Evolutionary conservation across 1,139 yeast genomes (phyloP).

Genomic region (Debaryomycetaceae sp.): DNA sequence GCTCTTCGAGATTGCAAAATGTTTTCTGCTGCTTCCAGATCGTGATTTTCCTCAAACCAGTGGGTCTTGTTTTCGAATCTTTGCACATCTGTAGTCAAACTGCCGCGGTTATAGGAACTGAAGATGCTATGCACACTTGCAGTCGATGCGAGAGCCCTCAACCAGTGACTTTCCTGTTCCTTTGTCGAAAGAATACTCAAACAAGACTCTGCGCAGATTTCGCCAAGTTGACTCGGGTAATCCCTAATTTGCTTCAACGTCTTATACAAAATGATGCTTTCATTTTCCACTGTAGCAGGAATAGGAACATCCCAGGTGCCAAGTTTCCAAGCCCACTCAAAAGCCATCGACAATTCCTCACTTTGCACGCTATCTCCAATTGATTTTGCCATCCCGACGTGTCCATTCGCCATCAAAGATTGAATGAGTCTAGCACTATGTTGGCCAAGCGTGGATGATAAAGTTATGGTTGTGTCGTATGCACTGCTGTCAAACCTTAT

Average conservation of each 20-base stretch:
- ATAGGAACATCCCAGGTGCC: slow-evolving; percentile 65
- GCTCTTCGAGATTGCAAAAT: slow-evolving; percentile 37
- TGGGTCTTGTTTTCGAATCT: slow-evolving; percentile 14
- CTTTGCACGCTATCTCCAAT: slow-evolving; percentile 15
- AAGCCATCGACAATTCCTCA: slow-evolving; percentile 11
- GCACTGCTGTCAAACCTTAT: slow-evolving; percentile 53
- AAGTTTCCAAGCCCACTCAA: slow-evolving; percentile 67
- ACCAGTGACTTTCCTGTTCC: slow-evolving; percentile 22
- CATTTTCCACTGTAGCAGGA: slow-evolving; percentile 24
- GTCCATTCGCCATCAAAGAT: slow-evolving; percentile 43
- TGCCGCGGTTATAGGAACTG: slow-evolving; percentile 1
- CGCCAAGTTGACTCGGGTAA: slow-evolving; percentile 15
- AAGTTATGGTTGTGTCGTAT: slow-evolving; percentile 42
- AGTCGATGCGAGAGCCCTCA: slow-evolving; percentile 34
- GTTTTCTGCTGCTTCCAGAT: slow-evolving; percentile 34
- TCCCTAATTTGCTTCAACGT: slow-evolving; percentile 41
- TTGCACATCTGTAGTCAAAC: slow-evolving; percentile 8
- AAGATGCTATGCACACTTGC: slow-evolving; percentile 20
- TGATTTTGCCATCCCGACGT: slow-evolving; percentile 45
- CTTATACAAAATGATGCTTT: slow-evolving; percentile 43
- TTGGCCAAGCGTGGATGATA: slow-evolving; percentile 12
- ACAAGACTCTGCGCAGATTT: slow-evolving; percentile 17
- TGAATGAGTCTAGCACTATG: slow-evolving; percentile 18
- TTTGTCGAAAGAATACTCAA: slow-evolving; percentile 16
- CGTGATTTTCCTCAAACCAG: slow-evolving; percentile 38